Percentiles rank a stretch among this genome's conserved stretches.
Conservation (phyloP, 768 basidiomycete genomes). For the Auricularia sp. region DNA sequence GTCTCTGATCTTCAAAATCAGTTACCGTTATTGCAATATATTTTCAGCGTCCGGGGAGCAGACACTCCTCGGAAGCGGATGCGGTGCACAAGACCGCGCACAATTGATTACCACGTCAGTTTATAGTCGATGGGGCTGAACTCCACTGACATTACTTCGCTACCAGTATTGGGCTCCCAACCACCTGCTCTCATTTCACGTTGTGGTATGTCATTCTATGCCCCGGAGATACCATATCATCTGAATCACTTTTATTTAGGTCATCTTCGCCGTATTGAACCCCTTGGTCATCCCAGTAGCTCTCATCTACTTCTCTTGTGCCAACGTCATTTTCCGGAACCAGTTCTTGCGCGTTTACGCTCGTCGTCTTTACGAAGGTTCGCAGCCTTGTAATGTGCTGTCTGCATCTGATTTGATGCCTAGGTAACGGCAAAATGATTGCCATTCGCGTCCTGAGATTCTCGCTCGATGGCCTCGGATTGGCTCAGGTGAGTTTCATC, state of each 20-base stretch:
- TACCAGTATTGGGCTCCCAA: constrained; percentile 16
- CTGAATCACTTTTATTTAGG: too few relatives aligned
- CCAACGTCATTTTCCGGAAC: constrained; percentile 18
- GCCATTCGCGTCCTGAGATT: constrained; percentile 20
- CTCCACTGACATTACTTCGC: neutral
- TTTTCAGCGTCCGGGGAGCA: constrained; percentile 6
- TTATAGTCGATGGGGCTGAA: neutral
- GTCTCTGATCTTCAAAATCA: neutral
- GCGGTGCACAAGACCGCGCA: constrained; percentile 12
- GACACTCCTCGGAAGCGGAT: constrained; percentile 9
- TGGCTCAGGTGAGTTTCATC: constrained; percentile 11
- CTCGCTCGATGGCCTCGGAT: constrained; percentile 25
- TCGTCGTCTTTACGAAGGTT: constrained; percentile 8
- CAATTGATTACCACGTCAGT: constrained; percentile 15
- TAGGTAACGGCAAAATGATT: constrained; percentile 10
- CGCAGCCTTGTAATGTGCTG: neutral
- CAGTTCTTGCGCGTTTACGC: constrained; percentile 15
- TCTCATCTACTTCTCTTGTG: constrained; percentile 15
- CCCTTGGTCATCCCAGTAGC: constrained; percentile 22
- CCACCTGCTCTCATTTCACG: constrained; percentile 18
- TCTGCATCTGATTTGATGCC: neutral
- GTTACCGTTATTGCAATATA: constrained; percentile 12
- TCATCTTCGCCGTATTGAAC: constrained; percentile 24
- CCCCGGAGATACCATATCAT: too few relatives aligned
- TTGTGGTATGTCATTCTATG: constrained; percentile 8